phyloP scores from a whole-genome alignment of 805 yeast species.

The Candida mattraensis region DNA sequence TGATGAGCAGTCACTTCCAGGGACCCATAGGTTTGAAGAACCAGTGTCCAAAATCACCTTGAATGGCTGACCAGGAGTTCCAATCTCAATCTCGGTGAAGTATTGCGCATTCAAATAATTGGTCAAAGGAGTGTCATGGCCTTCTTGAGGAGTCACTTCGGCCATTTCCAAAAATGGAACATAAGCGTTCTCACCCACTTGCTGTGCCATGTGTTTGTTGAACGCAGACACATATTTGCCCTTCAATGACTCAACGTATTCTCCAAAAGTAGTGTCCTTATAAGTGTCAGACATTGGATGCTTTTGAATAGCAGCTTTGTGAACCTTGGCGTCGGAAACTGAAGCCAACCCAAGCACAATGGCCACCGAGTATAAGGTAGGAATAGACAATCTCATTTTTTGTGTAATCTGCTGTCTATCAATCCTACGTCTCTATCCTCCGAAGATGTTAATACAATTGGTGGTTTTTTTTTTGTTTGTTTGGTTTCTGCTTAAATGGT shows the following conservation, averaged over 20 bases:
- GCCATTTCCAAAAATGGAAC: slow-evolving; percentile 42
- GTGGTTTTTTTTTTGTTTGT: no score
- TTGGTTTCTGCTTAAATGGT: no score
- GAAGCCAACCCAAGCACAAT: slow-evolving; percentile 33
- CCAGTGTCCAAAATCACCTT: slow-evolving; percentile 97
- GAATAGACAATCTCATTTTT: slow-evolving; percentile 32
- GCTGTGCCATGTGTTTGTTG: slow-evolving; percentile 32
- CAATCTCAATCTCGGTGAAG: slow-evolving; percentile 85
- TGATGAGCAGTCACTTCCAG: slow-evolving; percentile 83
- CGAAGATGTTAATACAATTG: no score
- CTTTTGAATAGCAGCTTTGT: slow-evolving; percentile 47
- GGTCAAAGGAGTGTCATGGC: slow-evolving; percentile 80
- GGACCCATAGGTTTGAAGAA: slow-evolving; percentile 96
- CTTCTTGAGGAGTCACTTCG: slow-evolving; percentile 32
- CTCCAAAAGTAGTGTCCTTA: slow-evolving; percentile 43
- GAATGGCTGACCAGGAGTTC: slow-evolving; percentile 91
- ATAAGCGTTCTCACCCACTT: slow-evolving; percentile 30
- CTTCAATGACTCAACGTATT: slow-evolving; percentile 49
- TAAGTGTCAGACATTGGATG: slow-evolving; percentile 48
- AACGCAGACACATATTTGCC: slow-evolving; percentile 46
- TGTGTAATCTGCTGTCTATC: no score
- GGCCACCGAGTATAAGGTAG: slow-evolving; percentile 45
- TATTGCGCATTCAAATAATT: slow-evolving; percentile 96
- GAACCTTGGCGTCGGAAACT: slow-evolving; percentile 44
- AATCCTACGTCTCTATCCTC: no score